Conservation (phyloP, 495 filamentous ascomycete genomes). For the Cairneyella variabilis region DNA sequence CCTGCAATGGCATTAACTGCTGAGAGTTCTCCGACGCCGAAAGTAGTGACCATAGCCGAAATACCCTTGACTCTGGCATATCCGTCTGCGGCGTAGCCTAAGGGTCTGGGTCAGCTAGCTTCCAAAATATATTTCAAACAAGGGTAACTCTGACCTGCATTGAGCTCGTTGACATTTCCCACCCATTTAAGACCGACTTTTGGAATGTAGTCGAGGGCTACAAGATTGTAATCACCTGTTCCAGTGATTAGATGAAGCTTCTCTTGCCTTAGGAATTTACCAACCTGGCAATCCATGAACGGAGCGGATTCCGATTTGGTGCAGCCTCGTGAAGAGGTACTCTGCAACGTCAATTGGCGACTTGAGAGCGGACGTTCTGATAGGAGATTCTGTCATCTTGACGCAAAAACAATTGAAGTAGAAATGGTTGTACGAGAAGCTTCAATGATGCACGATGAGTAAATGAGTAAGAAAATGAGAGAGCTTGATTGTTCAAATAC, state of each 20-base stretch:
- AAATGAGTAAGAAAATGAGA: background rate
- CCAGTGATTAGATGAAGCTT: background rate
- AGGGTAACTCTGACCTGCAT: constrained; percentile 50
- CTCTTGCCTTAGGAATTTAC: background rate
- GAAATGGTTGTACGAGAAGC: background rate
- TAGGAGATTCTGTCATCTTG: constrained; percentile 11
- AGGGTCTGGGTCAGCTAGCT: background rate
- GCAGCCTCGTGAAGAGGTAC: constrained; percentile 68
- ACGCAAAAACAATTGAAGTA: too few relatives aligned
- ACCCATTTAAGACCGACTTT: constrained; percentile 67
- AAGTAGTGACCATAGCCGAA: constrained; percentile 71
- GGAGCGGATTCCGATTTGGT: constrained; percentile 64
- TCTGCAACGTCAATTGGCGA: constrained; percentile 47
- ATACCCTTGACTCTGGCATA: constrained; percentile 74
- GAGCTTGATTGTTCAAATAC: background rate
- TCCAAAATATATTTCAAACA: background rate
- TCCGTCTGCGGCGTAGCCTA: constrained; percentile 75
- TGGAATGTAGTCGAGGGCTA: constrained; percentile 61
- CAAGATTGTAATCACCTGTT: constrained; percentile 69
- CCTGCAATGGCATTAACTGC: constrained; percentile 71
- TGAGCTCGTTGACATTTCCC: constrained; percentile 77
- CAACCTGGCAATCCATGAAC: constrained; percentile 61
- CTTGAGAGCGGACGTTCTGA: constrained; percentile 26
- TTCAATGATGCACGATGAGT: too few relatives aligned
- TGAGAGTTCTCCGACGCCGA: constrained; percentile 76